Percentiles rank a stretch among this genome's conserved stretches.
phyloP scores from a whole-genome alignment of 345 rosid species.

The Sisymbrium altissimum region DNA sequence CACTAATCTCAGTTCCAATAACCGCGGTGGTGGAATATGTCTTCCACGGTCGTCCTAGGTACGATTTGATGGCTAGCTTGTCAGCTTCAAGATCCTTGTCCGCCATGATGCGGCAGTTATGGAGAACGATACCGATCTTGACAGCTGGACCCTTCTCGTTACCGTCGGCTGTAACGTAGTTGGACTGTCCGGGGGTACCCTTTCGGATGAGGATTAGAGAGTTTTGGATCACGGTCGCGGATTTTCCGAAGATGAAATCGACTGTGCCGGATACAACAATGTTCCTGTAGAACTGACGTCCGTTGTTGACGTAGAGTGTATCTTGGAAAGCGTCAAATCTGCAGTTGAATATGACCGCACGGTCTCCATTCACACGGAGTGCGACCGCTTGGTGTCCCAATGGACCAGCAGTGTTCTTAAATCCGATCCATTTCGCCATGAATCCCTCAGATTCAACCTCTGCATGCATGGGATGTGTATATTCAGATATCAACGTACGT shows the following conservation, averaged over 20 bases:
- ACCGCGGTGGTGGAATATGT: slow-evolving; percentile 43
- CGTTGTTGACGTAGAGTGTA: slow-evolving; percentile 54
- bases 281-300: slow-evolving; percentile 65
- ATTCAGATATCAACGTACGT: not conserved
- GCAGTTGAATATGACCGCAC: slow-evolving; percentile 52
- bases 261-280: slow-evolving; percentile 67
- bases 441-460: slow-evolving; percentile 62
- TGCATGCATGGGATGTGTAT: slow-evolving; percentile 33
- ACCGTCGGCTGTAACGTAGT: slow-evolving; percentile 67
- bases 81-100: slow-evolving; percentile 46
- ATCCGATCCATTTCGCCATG: slow-evolving; percentile 53
- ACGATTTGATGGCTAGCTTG: slow-evolving; percentile 37
- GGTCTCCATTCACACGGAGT: slow-evolving; percentile 51
- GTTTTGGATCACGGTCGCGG: slow-evolving; percentile 57
- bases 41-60: slow-evolving; percentile 83
- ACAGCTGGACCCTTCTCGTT: slow-evolving; percentile 21
- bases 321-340: slow-evolving; percentile 68
- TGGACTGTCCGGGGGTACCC: slow-evolving; percentile 39
- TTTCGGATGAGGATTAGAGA: slow-evolving; percentile 52
- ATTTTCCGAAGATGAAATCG: slow-evolving; percentile 79
- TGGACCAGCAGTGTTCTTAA: slow-evolving; percentile 72
- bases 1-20: slow-evolving; percentile 56
- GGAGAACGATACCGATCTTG: slow-evolving; percentile 53
- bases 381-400: slow-evolving; percentile 72
- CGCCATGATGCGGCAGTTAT: slow-evolving; percentile 69